A percentile compares a stretch with the other conserved stretches of the same genome.
Evolutionary conservation across 495 filamentous ascomycete genomes (phyloP).

Genomic region (Lentithecium fluviatile): DNA sequence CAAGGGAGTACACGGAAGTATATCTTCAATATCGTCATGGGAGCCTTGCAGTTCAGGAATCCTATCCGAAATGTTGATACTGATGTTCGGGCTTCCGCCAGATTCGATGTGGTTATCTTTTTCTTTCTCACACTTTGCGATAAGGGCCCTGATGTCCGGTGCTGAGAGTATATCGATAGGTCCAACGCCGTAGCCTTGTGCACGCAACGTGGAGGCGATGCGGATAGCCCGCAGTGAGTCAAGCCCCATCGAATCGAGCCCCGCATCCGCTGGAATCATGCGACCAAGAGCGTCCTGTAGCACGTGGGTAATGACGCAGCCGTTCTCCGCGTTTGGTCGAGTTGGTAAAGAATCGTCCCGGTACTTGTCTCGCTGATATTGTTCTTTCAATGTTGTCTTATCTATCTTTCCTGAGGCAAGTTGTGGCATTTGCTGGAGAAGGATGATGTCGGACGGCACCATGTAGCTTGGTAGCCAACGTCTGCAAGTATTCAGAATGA

Average conservation of each 20-base stretch:
- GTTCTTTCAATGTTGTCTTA: slow-evolving; percentile 58
- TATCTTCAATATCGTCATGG: slow-evolving; percentile 44
- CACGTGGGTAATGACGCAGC: slow-evolving; percentile 49
- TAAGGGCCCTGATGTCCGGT: slow-evolving; percentile 13
- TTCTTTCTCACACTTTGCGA: slow-evolving; percentile 5
- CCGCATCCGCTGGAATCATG: slow-evolving; percentile 43
- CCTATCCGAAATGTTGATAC: slow-evolving; percentile 19
- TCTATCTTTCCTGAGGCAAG: slow-evolving; percentile 79
- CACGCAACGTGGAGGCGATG: slow-evolving; percentile 58
- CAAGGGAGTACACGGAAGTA: slow-evolving; percentile 64
- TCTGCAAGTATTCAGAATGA: slow-evolving; percentile 58
- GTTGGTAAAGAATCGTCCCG: slow-evolving; percentile 7
- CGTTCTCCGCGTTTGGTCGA: slow-evolving; percentile 33
- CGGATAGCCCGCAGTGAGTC: slow-evolving; percentile 74
- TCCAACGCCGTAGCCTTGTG: slow-evolving; percentile 50
- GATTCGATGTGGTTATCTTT: neutral
- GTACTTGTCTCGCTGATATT: slow-evolving; percentile 48
- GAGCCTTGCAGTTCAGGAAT: slow-evolving; percentile 1
- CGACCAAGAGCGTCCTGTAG: slow-evolving; percentile 51
- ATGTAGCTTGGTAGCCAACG: slow-evolving; percentile 75
- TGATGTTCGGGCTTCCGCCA: neutral
- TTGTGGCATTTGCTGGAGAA: slow-evolving; percentile 61
- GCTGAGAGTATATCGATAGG: slow-evolving; percentile 58
- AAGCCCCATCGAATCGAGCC: slow-evolving; percentile 57
- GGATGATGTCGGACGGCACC: slow-evolving; percentile 68